These are phyloP conservation scores for Penicillium paxilli DNA, from an alignment of 495 filamentous ascomycete genomes.

Conservation along the genomic window DNA sequence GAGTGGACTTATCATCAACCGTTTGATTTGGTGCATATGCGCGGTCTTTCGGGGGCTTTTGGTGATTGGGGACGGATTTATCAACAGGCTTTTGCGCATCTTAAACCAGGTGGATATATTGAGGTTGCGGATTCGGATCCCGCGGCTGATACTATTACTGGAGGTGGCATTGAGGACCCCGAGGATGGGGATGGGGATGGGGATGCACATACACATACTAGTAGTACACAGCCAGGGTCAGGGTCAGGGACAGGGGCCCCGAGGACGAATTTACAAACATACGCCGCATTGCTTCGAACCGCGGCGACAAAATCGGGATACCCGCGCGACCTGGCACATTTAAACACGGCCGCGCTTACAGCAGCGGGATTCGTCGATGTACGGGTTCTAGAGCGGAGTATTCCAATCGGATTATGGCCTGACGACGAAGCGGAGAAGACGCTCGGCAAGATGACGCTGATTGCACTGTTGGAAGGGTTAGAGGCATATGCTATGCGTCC, in stretches of 20 bases:
- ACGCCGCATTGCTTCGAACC: constrained; percentile 35
- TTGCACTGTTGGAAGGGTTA: constrained; percentile 62
- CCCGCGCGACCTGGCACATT: constrained; percentile 54
- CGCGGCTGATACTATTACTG: constrained; percentile 28
- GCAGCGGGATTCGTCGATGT: constrained; percentile 64
- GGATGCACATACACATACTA: background rate
- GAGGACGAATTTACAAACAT: constrained; percentile 25
- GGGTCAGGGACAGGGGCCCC: background rate
- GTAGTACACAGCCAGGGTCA: background rate
- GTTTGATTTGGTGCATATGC: constrained; percentile 68
- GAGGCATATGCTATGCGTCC: constrained; percentile 62
- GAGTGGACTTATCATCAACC: constrained; percentile 56
- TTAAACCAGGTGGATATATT: constrained; percentile 66
- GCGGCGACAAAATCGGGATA: constrained; percentile 31
- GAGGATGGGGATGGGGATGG: background rate
- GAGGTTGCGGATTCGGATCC: constrained; percentile 50
- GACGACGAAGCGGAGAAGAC: constrained; percentile 53
- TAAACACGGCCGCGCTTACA: constrained; percentile 49
- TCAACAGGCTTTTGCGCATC: constrained; percentile 55
- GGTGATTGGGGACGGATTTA: constrained; percentile 62
- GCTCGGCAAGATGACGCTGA: constrained; percentile 65
- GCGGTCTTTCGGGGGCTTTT: constrained; percentile 64
- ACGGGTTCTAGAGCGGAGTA: constrained; percentile 49
- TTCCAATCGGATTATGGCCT: constrained; percentile 62
- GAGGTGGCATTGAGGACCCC: background rate